Percentiles rank a stretch among this genome's conserved stretches.
phyloP scores from a whole-genome alignment of 2,329 filamentous ascomycete genomes.

The Dothiorella sarmentorum region DNA sequence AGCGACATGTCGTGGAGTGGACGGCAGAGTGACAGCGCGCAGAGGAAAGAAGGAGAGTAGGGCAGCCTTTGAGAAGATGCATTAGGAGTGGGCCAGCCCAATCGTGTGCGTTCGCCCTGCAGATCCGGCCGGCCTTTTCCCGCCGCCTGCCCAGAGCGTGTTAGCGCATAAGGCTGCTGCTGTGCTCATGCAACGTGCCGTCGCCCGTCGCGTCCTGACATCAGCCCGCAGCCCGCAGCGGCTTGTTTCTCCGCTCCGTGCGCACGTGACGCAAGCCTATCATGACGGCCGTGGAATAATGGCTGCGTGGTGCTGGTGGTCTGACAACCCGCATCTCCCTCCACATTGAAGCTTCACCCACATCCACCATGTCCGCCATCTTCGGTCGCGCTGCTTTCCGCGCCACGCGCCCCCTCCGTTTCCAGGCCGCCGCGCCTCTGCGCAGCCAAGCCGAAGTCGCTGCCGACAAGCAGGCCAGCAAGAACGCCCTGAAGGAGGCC shows the following conservation, averaged over 20 bases:
- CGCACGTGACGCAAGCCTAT: constrained; percentile 7
- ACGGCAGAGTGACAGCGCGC: not conserved
- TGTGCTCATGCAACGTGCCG: not conserved
- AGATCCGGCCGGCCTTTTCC: constrained; percentile 6
- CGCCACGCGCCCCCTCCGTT: constrained; percentile 41
- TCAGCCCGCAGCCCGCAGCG: not conserved
- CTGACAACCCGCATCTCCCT: constrained; percentile 18
- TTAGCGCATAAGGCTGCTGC: not conserved
- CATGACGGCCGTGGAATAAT: constrained; percentile 5
- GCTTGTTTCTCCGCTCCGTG: not conserved
- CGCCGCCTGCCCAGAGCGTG: not conserved
- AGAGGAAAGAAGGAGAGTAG: not conserved
- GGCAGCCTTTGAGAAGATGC: no score
- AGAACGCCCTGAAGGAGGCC: constrained; percentile 56
- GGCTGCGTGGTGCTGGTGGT: not conserved
- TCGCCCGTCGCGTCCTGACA: not conserved
- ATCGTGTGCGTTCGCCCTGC: constrained; percentile 10
- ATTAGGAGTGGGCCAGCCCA: constrained; percentile 6
- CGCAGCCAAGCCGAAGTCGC: constrained; percentile 32
- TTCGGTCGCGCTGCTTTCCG: constrained; percentile 45
- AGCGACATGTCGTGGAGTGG: not conserved
- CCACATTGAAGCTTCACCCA: constrained; percentile 19
- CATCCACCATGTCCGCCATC: constrained; percentile 43
- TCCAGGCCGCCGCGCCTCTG: constrained; percentile 35
- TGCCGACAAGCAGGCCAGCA: constrained; percentile 46